phyloP scores from a whole-genome alignment of 2,329 filamentous ascomycete species.

The Curvularia sp. region DNA sequence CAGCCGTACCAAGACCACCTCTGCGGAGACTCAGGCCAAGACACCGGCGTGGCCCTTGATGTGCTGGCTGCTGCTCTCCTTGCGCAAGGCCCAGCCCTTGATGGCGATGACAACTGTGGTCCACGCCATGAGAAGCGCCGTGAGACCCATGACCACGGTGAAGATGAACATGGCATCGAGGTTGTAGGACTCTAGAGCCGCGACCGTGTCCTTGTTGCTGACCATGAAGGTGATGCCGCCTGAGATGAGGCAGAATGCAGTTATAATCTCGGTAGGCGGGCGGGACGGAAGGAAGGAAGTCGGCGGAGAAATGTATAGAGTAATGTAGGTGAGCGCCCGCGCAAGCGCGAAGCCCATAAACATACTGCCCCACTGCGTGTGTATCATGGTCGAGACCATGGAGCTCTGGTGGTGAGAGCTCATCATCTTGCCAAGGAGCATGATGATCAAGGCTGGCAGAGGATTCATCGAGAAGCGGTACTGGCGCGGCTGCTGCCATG shows the following conservation, averaged over 20 bases:
- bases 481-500: constrained; percentile 66
- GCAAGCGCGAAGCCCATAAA: constrained; percentile 82
- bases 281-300: constrained; percentile 80
- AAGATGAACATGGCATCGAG: constrained; percentile 94
- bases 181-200: constrained; percentile 76
- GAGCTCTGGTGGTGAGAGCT: constrained; percentile 84
- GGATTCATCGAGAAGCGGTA: constrained; percentile 85
- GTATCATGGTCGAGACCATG: constrained; percentile 88
- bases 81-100: constrained; percentile 79
- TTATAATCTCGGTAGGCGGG: constrained; percentile 88
- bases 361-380: constrained; percentile 91
- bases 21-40: constrained; percentile 29
- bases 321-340: constrained; percentile 78
- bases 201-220: constrained; percentile 78
- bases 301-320: constrained; percentile 81
- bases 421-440: constrained; percentile 94
- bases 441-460: constrained; percentile 83
- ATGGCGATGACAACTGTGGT: constrained; percentile 77
- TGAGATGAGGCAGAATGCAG: constrained; percentile 83
- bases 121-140: constrained; percentile 86
- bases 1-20: neutral
- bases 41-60: constrained; percentile 38
- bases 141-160: constrained; percentile 84
- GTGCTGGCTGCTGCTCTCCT: constrained; percentile 40
- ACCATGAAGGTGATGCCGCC: constrained; percentile 94